These are phyloP conservation scores for Sicyos edulis DNA, from an alignment of 306 rosid genomes.

Conservation along the genomic window DNA sequence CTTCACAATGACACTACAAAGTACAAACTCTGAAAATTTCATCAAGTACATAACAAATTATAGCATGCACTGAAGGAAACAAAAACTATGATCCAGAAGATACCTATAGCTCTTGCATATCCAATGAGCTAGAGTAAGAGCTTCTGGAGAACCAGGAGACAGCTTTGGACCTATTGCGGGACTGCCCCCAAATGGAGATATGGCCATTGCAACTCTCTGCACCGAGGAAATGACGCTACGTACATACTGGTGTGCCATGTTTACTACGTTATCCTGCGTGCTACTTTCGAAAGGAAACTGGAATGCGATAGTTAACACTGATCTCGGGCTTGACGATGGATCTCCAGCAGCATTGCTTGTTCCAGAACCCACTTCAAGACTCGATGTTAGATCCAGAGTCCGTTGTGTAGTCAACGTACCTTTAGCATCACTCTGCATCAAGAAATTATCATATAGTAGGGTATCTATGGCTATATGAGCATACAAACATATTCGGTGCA, in stretches of 20 bases:
- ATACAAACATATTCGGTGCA: background rate
- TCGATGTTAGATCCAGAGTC: constrained; percentile 80
- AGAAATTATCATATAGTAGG: background rate
- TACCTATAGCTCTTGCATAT: constrained; percentile 89
- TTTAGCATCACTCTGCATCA: constrained; percentile 26
- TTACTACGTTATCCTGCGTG: constrained; percentile 68
- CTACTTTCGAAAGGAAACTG: constrained; percentile 84
- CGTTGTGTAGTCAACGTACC: constrained; percentile 49
- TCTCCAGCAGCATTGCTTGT: constrained; percentile 43
- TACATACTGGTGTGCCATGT: constrained; percentile 89
- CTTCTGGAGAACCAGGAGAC: constrained; percentile 74
- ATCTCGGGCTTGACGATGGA: constrained; percentile 44
- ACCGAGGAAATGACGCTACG: constrained; percentile 83
- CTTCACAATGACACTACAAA: background rate
- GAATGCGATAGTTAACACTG: constrained; percentile 91
- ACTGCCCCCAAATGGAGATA: constrained; percentile 71
- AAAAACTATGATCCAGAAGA: background rate
- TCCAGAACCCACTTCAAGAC: constrained; percentile 72
- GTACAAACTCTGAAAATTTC: background rate
- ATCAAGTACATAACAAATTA: background rate
- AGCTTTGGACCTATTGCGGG: constrained; percentile 59
- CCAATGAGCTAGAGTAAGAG: constrained; percentile 36
- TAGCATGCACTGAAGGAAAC: background rate
- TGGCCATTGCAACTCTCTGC: constrained; percentile 92
- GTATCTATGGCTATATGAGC: background rate